phyloP scores from a whole-genome alignment of 148 eudicot species.

The Pouteria glomerata region DNA sequence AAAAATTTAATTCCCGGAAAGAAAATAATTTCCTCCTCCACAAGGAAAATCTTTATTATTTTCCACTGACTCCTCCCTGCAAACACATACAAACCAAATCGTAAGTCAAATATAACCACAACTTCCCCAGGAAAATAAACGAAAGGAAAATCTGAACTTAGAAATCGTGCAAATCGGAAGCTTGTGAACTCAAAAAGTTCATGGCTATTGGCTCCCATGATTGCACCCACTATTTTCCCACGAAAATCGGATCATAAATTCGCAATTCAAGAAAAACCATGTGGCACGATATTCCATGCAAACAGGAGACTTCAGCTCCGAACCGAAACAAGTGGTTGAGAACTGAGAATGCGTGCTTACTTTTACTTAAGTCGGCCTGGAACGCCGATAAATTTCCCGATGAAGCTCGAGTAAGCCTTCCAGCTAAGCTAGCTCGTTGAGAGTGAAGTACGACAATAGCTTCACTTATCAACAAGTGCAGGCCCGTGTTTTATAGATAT shows the following conservation, averaged over 20 bases:
- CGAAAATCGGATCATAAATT: conserved; percentile 6
- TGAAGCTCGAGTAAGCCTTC: not conserved
- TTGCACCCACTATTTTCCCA: not conserved
- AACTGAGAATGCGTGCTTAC: not conserved
- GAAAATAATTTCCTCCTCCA: too few relatives aligned
- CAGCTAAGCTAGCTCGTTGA: not conserved
- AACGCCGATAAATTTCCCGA: not conserved
- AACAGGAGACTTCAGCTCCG: not conserved
- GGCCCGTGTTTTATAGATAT: not conserved
- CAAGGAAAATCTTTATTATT: not conserved
- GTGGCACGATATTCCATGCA: not conserved
- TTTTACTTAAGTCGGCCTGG: not conserved
- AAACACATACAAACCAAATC: not conserved
- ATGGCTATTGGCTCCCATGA: not conserved
- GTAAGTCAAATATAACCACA: not conserved
- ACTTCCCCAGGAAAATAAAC: not conserved
- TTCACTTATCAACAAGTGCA: not conserved
- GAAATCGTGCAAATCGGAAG: not conserved
- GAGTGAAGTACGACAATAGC: not conserved
- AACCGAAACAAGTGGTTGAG: not conserved
- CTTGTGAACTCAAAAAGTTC: not conserved
- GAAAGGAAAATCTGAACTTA: not conserved
- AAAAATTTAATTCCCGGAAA: not conserved
- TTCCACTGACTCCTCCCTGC: not conserved
- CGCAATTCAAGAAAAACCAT: not conserved